Evolutionary conservation across 768 basidiomycete genomes (phyloP).

Genomic region (Lactarius hengduanensis): DNA sequence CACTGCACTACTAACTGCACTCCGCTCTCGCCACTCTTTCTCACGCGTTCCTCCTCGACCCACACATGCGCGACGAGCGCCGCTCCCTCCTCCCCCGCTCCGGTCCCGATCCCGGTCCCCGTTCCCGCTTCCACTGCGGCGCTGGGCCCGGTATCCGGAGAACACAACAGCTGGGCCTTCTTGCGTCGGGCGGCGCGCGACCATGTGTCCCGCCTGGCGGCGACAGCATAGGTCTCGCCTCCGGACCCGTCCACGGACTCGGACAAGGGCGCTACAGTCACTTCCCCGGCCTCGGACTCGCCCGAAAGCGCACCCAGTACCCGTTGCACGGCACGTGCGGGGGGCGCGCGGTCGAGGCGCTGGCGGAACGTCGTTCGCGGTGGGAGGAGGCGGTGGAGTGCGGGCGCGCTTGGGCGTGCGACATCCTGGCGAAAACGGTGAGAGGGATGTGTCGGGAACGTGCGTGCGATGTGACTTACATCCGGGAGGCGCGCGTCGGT

Average conservation of each 20-base stretch:
- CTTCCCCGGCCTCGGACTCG: constrained; percentile 9
- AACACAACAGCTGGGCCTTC: constrained; percentile 13
- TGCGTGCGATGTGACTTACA: constrained; percentile 46
- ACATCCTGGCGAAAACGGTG: constrained; percentile 40
- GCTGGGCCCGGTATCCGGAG: constrained; percentile 1
- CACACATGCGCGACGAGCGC: constrained; percentile 33
- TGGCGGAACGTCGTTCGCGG: constrained; percentile 55
- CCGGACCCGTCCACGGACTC: not conserved
- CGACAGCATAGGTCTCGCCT: constrained; percentile 13
- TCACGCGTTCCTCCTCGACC: constrained; percentile 21
- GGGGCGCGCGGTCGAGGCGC: constrained; percentile 30
- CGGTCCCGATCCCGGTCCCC: not conserved
- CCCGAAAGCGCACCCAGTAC: constrained; percentile 40
- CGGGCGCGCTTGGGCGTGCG: constrained; percentile 40
- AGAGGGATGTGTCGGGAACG: constrained; percentile 33
- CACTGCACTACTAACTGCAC: constrained; percentile 52
- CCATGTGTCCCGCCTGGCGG: constrained; percentile 53
- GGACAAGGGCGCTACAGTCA: not conserved
- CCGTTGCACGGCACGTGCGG: constrained; percentile 31
- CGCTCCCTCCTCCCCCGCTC: constrained; percentile 5
- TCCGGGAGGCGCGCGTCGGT: constrained; percentile 65
- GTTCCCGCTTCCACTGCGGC: not conserved
- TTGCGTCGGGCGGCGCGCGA: constrained; percentile 62
- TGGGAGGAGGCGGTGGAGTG: constrained; percentile 56
- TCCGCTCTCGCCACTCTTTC: not conserved